Evolutionary conservation across 768 basidiomycete species (phyloP), one percentile per base, ranked within the genome.

Genomic region (Ramaria sp.): DNA sequence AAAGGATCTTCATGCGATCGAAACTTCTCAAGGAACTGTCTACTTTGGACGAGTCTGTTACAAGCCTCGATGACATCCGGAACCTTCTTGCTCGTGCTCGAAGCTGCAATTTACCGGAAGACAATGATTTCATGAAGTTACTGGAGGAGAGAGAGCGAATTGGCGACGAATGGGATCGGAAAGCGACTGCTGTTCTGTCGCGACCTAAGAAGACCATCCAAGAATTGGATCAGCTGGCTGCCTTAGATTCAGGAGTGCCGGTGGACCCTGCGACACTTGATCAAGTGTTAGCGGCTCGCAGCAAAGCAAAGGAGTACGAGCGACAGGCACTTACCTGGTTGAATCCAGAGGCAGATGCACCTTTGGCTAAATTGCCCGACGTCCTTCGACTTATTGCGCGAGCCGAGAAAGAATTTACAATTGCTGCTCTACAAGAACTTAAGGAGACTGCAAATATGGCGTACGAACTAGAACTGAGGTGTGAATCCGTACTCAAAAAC

Each of bases 1-100:
- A 88, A 70, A 84, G 80, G 67, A 82, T 93, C 54, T 84, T 90
- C 22, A 78, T 85, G 55, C 79, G 89, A 10, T 82, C 88, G 62
- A 80, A 84, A 61, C 78, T 95, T 57, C 68, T 88, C 58, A 75
- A 70, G 56, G 90, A 93, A 61, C 70, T 95, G 36, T 80, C 85
- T 59, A 81, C 81, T 49, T 68, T 85, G 22, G 83, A 88, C 47
- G 88, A 91, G 44, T 68, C 66, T 3, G 61, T 60, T 13, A 66
- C 72, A 22, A 82, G 84, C 22, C 71, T 92, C 50, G 82, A 85
- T 27, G 89, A 94, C 60, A 81, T 95, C 44, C 80, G 85, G 18
- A 72, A 79, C 50, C 76, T 86, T 39, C 70, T 93, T 27, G 72
- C 74, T 0, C 83, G 89, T 27, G 90, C 88, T 20, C 77, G 75